These are phyloP conservation scores for Scedosporium aurantiacum DNA, from an alignment of 2,329 filamentous ascomycete species.

Conservation along the genomic window DNA sequence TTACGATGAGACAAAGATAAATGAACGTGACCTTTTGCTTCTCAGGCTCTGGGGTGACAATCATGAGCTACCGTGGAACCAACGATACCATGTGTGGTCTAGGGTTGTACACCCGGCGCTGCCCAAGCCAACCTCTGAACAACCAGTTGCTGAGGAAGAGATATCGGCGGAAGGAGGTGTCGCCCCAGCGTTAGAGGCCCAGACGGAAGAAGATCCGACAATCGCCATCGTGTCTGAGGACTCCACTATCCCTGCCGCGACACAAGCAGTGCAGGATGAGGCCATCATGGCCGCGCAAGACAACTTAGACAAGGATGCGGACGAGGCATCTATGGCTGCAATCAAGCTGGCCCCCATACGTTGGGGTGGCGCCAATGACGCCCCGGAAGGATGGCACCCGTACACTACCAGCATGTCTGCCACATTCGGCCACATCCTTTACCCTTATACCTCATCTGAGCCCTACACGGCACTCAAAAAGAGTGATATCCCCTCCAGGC, in stretches of 20 bases:
- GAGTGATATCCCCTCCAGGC: conserved; percentile 14
- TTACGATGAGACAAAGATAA: too few species aligned
- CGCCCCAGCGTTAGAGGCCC: not conserved
- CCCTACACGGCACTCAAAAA: not conserved
- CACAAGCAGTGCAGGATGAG: too few species aligned
- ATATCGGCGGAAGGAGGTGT: not conserved
- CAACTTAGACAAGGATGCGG: too few species aligned
- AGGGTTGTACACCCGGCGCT: not conserved
- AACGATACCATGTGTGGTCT: not conserved
- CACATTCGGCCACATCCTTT: conserved; percentile 41
- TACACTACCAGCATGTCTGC: conserved; percentile 22
- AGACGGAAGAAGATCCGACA: too few species aligned
- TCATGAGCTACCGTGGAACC: conserved; percentile 1
- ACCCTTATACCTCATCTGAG: conserved; percentile 12
- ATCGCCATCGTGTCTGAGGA: too few species aligned
- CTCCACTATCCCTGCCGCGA: too few species aligned
- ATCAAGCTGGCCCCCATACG: too few species aligned
- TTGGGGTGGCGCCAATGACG: not conserved
- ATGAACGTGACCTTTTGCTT: not conserved
- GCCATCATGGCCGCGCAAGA: too few species aligned
- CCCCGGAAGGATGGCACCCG: conserved; percentile 6
- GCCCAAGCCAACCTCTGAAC: not conserved
- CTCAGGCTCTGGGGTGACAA: not conserved
- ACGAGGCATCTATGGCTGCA: not conserved
- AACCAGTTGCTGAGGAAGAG: not conserved